Evolutionary conservation across 345 rosid species (phyloP).

Genomic region (Zanthoxylum bungeanum): DNA sequence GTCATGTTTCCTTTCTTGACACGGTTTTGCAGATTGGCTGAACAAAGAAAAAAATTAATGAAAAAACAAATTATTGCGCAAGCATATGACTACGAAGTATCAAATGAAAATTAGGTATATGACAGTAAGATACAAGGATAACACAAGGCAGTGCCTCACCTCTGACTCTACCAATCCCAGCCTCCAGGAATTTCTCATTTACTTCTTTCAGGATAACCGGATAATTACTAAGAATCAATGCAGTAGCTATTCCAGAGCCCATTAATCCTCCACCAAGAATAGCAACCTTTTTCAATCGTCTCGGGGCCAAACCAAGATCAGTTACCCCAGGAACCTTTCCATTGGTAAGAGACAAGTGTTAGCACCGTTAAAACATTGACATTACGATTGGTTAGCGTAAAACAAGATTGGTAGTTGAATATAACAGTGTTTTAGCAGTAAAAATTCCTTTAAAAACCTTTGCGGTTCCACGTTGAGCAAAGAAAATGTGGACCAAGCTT

Average conservation of each 20-base stretch:
- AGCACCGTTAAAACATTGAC: neutral
- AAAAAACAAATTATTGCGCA: conserved; percentile 10
- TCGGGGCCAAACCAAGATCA: conserved; percentile 69
- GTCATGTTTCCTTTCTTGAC: conserved; percentile 85
- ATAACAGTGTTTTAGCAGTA: neutral
- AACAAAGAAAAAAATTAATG: conserved; percentile 4
- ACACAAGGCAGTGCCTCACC: conserved; percentile 36
- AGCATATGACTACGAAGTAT: conserved; percentile 5
- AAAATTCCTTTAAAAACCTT: conserved; percentile 53
- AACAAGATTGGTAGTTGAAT: neutral
- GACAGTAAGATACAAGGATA: neutral
- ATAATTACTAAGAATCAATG: conserved; percentile 75
- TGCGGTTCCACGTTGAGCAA: conserved; percentile 81
- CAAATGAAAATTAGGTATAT: neutral
- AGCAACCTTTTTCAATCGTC: conserved; percentile 74
- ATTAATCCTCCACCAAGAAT: conserved; percentile 94
- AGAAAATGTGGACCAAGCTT: conserved; percentile 86
- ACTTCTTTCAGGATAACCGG: conserved; percentile 88
- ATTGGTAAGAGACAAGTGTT: conserved; percentile 13
- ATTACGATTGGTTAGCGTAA: neutral
- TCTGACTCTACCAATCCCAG: conserved; percentile 81
- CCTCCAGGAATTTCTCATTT: conserved; percentile 78
- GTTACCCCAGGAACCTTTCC: conserved; percentile 86
- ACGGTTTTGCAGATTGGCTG: conserved; percentile 91
- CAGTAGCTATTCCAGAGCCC: conserved; percentile 99